phyloP scores from a whole-genome alignment of 345 rosid genomes.

The Lepidium didymum region DNA sequence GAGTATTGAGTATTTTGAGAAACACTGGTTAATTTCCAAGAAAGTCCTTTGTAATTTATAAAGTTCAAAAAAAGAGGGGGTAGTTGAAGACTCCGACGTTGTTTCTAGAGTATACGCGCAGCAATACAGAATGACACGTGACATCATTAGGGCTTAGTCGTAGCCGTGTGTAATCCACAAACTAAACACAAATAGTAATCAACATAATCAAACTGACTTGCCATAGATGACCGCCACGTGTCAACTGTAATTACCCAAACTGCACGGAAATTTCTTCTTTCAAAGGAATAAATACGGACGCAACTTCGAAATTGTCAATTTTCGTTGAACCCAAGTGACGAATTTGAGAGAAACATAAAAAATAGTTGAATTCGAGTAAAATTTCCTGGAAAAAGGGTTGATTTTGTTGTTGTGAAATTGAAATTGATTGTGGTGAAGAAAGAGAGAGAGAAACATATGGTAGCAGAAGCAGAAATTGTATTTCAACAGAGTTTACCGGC shows the following conservation, averaged over 20 bases:
- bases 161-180: conserved; percentile 33
- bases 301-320: conserved; percentile 26
- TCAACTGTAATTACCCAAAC: conserved; percentile 3
- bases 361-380: not conserved
- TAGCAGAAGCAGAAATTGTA: conserved; percentile 58
- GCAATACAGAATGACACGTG: conserved; percentile 33
- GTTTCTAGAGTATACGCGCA: conserved; percentile 23
- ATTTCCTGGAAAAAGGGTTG: not conserved
- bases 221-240: conserved; percentile 40
- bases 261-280: conserved; percentile 2
- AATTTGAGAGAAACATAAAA: not conserved
- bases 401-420: not conserved
- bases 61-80: not conserved
- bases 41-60: conserved; percentile 8
- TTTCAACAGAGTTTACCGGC: conserved; percentile 47
- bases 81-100: not conserved
- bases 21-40: conserved; percentile 5
- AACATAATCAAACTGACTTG: not conserved
- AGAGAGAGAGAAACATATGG: conserved; percentile 36
- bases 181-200: conserved; percentile 8
- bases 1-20: no score
- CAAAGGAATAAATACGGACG: not conserved
- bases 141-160: conserved; percentile 12
- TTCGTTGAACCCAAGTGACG: conserved; percentile 5
- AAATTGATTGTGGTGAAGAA: not conserved